phyloP scores from a whole-genome alignment of 306 rosid species.

The Ormosia semicastrata region DNA sequence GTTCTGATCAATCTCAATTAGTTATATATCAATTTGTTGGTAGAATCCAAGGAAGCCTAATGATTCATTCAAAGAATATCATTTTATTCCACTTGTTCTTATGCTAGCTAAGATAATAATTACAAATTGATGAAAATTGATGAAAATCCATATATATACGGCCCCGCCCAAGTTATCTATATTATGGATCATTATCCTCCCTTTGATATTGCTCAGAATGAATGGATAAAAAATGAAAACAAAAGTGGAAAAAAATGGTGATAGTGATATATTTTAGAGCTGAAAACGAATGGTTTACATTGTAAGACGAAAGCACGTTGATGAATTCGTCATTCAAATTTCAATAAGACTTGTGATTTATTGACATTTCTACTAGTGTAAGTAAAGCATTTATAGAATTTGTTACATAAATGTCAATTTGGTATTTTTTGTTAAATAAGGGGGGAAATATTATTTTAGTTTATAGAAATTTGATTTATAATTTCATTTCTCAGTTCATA shows the following conservation, averaged over 20 bases:
- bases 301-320: neutral
- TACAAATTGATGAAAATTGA: neutral
- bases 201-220: neutral
- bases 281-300: neutral
- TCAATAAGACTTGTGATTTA: neutral
- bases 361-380: neutral
- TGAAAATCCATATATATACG: neutral
- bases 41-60: neutral
- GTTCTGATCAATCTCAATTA: neutral
- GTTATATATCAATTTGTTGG: neutral
- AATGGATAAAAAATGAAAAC: neutral
- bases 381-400: too few species aligned
- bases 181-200: neutral
- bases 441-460: neutral
- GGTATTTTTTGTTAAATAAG: neutral
- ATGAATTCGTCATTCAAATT: neutral
- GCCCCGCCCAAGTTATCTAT: neutral
- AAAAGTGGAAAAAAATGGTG: neutral
- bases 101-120: neutral
- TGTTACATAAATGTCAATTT: neutral
- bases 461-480: too few species aligned
- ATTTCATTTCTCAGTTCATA: too few species aligned
- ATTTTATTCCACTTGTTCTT: neutral
- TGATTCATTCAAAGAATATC: neutral
- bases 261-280: neutral